Conservation (phyloP, 1,284 basidiomycete genomes). For the Cerioporus squamosus region DNA sequence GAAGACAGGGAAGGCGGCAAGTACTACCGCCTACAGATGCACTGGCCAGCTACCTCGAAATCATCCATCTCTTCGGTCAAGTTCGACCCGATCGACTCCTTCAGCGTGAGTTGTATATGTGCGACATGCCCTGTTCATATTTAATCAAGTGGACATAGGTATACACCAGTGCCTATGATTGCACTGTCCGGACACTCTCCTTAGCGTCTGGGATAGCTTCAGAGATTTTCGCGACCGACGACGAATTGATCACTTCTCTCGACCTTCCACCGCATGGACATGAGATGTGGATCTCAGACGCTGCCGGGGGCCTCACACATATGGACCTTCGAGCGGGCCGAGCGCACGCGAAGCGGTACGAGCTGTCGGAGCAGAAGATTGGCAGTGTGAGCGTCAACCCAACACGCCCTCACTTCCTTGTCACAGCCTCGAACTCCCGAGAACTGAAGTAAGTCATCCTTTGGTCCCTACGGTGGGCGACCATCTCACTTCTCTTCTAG, state of each 20-base stretch:
- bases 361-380: constrained; percentile 71
- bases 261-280: constrained; percentile 68
- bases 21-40: constrained; percentile 78
- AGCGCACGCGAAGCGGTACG: constrained; percentile 60
- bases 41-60: constrained; percentile 80
- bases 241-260: constrained; percentile 64
- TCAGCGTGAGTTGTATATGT: constrained; percentile 50
- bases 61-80: constrained; percentile 79
- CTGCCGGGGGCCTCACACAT: constrained; percentile 67
- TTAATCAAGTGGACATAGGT: constrained; percentile 46
- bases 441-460: constrained; percentile 56
- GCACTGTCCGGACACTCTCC: constrained; percentile 71
- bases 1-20: constrained; percentile 64
- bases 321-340: constrained; percentile 70
- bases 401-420: constrained; percentile 60
- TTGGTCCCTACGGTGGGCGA: not conserved
- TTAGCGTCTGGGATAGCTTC: constrained; percentile 69
- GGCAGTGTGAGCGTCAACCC: constrained; percentile 80
- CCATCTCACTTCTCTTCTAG: constrained; percentile 38
- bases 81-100: constrained; percentile 71
- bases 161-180: constrained; percentile 80
- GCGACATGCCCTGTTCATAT: not conserved
- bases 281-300: constrained; percentile 83
- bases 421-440: constrained; percentile 77
- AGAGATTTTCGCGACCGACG: constrained; percentile 66